phyloP scores from a whole-genome alignment of 2,329 filamentous ascomycete species.

The Trichoderma sp. region DNA sequence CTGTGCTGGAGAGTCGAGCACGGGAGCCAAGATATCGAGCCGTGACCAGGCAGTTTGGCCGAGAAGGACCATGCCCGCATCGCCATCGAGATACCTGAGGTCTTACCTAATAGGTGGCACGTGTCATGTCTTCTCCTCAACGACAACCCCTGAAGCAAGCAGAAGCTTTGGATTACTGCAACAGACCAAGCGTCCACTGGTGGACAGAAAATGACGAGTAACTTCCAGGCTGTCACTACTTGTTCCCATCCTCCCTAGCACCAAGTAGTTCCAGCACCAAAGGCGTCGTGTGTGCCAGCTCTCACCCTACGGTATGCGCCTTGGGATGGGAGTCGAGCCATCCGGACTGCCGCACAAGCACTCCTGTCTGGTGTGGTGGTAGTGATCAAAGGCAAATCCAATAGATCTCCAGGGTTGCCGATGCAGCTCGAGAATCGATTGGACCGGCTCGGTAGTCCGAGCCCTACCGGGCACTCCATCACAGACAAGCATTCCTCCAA shows the following conservation, averaged over 20 bases:
- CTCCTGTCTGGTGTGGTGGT: not conserved
- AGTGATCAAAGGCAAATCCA: not conserved
- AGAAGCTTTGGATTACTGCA: not conserved
- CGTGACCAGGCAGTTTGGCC: not conserved
- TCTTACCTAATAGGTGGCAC: not conserved
- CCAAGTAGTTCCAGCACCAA: not conserved
- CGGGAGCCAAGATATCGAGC: not conserved
- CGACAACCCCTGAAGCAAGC: not conserved
- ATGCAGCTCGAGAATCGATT: slow-evolving; percentile 11
- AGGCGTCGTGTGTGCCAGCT: not conserved
- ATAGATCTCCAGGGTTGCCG: slow-evolving; percentile 15
- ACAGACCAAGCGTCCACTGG: not conserved
- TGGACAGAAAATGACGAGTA: not conserved
- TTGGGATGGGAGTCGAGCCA: not conserved
- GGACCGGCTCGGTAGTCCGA: slow-evolving; percentile 12
- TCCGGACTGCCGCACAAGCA: not conserved
- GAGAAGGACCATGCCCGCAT: slow-evolving; percentile 4
- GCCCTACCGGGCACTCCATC: slow-evolving; percentile 13
- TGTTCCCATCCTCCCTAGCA: not conserved
- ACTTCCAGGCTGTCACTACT: not conserved
- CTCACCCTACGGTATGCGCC: not conserved
- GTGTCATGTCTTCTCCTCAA: not conserved
- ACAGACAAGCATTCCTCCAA: slow-evolving; percentile 4
- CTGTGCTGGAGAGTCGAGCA: not conserved
- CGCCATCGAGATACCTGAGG: not conserved